Evolutionary conservation across 2,329 filamentous ascomycete species (phyloP).

Genomic region (Aspergillaceae sp.): DNA sequence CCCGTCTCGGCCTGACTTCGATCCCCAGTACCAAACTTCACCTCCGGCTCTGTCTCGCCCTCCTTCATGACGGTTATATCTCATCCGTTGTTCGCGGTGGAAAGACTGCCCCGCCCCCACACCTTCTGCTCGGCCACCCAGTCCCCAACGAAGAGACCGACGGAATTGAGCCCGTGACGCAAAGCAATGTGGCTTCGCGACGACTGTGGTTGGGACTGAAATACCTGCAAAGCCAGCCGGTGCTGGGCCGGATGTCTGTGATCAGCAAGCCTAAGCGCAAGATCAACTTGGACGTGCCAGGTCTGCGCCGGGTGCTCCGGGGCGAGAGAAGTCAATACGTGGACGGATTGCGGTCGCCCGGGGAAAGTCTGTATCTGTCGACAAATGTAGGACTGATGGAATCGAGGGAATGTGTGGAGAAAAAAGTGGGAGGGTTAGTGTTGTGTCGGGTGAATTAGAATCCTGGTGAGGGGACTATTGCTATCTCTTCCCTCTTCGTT

Average conservation of each 20-base stretch:
- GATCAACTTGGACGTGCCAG: conserved; percentile 56
- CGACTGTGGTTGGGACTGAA: conserved; percentile 84
- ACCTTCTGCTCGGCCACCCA: conserved; percentile 46
- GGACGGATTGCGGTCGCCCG: conserved; percentile 62
- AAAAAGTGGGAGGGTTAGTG: conserved; percentile 69
- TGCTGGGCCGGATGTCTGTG: conserved; percentile 57
- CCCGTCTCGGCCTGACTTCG: conserved; percentile 76
- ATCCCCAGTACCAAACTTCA: conserved; percentile 74
- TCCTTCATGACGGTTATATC: conserved; percentile 77
- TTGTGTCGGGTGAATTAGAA: conserved; percentile 55
- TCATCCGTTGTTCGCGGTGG: conserved; percentile 69
- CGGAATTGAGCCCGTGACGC: conserved; percentile 49
- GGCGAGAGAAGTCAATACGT: conserved; percentile 61
- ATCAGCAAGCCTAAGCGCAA: conserved; percentile 67
- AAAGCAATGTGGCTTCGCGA: conserved; percentile 62
- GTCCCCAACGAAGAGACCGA: conserved; percentile 30
- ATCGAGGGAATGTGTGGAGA: conserved; percentile 70
- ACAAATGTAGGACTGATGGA: conserved; percentile 75
- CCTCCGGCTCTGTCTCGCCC: conserved; percentile 62
- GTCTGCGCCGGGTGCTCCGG: conserved; percentile 57
- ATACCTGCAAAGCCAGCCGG: conserved; percentile 76
- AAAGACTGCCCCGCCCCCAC: conserved; percentile 46
- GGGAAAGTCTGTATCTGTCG: conserved; percentile 72
- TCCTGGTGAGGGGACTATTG: conserved; percentile 5
- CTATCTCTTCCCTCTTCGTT: conserved; percentile 7